Conservation (phyloP, 2,329 filamentous ascomycete species). For the Colletotrichum theobromicola region DNA sequence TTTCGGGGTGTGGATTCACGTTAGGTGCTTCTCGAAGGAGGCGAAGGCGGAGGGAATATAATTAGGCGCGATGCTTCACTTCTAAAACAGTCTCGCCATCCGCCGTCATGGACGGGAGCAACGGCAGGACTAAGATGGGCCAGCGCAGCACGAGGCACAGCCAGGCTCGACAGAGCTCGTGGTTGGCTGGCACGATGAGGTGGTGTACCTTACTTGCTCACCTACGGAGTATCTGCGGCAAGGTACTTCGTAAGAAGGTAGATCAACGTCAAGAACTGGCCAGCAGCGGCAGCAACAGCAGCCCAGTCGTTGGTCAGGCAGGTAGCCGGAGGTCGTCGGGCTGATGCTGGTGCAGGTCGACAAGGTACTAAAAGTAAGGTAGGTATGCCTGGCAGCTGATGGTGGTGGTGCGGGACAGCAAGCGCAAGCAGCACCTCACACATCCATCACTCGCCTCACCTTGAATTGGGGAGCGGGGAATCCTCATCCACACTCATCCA, state of each 20-base stretch:
- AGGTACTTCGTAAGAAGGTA: neutral
- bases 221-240: neutral
- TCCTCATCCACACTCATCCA: neutral
- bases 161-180: neutral
- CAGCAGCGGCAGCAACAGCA: neutral
- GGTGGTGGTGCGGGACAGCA: neutral
- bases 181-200: neutral
- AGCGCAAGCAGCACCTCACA: too few relatives aligned
- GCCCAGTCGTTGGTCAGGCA: neutral
- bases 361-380: neutral
- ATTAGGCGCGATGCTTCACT: neutral
- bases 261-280: neutral
- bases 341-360: neutral
- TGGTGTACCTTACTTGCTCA: neutral
- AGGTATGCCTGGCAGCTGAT: neutral
- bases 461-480: neutral
- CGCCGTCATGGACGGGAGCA: neutral
- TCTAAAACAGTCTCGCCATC: neutral
- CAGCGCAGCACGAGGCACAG: neutral
- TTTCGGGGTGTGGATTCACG: neutral
- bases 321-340: neutral
- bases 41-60: neutral
- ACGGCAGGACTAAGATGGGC: conserved; percentile 2
- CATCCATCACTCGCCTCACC: too few relatives aligned
- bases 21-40: neutral